phyloP scores from a whole-genome alignment of 345 rosid species.

The Gossypium raimondii region DNA sequence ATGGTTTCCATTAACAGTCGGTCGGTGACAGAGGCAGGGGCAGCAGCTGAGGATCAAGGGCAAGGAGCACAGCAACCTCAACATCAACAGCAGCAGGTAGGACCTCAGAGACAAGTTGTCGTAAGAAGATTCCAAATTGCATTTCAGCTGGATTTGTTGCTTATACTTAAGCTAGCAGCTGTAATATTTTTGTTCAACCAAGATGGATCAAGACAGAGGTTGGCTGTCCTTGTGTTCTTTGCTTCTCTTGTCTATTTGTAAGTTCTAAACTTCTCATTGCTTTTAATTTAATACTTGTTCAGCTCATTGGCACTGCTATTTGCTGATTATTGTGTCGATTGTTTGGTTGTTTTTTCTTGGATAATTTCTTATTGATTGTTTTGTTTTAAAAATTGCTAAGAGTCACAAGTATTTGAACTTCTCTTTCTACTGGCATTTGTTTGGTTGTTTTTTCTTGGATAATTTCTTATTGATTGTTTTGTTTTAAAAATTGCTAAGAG shows the following conservation, averaged over 20 bases:
- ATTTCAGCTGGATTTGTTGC: slow-evolving; percentile 84
- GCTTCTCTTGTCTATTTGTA: slow-evolving; percentile 89
- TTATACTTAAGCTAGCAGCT: slow-evolving; percentile 86
- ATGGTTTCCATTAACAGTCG: slow-evolving; percentile 26
- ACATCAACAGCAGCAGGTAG: slow-evolving; percentile 65
- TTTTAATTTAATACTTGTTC: neutral
- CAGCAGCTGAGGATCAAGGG: slow-evolving; percentile 40
- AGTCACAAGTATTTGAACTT: neutral
- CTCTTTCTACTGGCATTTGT: neutral
- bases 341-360: neutral
- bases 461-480: neutral
- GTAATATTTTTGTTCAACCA: slow-evolving; percentile 93
- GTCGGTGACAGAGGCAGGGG: slow-evolving; percentile 35
- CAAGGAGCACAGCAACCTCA: slow-evolving; percentile 55
- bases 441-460: neutral
- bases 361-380: neutral
- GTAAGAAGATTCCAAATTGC: slow-evolving; percentile 91
- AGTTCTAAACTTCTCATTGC: slow-evolving; percentile 30
- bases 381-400: neutral
- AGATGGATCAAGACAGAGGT: slow-evolving; percentile 96
- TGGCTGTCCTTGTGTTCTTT: slow-evolving; percentile 71
- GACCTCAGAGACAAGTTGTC: slow-evolving; percentile 63
- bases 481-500: neutral
- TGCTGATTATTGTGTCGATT: neutral
- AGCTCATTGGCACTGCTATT: neutral